Conservation (phyloP, 352 stramenopile species). For the Phytophthora cajani region DNA sequence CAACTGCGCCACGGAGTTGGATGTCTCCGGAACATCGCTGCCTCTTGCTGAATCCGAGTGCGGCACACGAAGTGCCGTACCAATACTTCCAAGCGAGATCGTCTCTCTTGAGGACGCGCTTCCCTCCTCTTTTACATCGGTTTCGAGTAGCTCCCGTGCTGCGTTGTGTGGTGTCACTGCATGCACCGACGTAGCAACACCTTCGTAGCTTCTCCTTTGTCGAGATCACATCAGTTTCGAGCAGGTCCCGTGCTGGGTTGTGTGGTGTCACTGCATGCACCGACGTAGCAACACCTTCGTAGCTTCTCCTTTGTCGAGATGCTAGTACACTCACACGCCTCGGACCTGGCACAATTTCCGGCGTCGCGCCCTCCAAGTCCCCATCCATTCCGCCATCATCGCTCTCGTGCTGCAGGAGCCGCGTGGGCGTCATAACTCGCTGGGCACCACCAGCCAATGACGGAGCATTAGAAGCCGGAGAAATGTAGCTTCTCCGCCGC, state of each 20-base stretch:
- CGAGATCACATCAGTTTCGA: neutral
- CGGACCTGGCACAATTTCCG: constrained; percentile 22
- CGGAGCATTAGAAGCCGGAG: constrained; percentile 50
- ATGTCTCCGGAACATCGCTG: neutral
- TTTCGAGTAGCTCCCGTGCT: neutral
- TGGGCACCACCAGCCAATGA: constrained; percentile 64
- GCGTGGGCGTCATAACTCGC: constrained; percentile 62
- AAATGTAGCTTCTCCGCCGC: constrained; percentile 57
- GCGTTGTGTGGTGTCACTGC: constrained; percentile 9
- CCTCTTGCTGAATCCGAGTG: constrained; percentile 9
- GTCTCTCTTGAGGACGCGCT: constrained; percentile 21
- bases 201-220: constrained; percentile 22
- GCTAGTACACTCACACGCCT: constrained; percentile 35
- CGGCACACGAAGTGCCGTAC: constrained; percentile 20
- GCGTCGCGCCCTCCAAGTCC: constrained; percentile 29
- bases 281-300: constrained; percentile 11
- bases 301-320: constrained; percentile 11
- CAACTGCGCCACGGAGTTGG: neutral
- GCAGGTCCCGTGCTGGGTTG: neutral
- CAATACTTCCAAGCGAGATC: constrained; percentile 32
- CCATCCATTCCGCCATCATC: constrained; percentile 41
- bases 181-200: neutral
- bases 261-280: constrained; percentile 6
- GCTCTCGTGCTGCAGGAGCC: constrained; percentile 27
- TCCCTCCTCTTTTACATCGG: constrained; percentile 16